Evolutionary conservation across 2,329 filamentous ascomycete genomes (phyloP).

Genomic region (Alternaria longipes): DNA sequence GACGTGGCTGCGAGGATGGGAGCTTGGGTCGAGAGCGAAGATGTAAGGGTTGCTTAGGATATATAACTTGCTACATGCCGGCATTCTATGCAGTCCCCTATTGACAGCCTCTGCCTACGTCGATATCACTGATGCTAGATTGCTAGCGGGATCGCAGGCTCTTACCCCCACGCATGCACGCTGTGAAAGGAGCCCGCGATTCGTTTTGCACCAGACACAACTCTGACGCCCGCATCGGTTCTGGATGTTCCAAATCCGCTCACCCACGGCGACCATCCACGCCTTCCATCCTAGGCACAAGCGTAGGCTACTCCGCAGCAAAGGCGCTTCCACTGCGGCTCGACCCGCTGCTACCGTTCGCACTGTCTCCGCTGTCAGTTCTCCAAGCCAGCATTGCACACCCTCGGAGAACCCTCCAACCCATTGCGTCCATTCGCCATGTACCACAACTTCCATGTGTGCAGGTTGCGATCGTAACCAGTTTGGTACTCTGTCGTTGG

Average conservation of each 20-base stretch:
- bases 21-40: constrained; percentile 2
- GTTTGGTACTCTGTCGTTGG: not conserved
- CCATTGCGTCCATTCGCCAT: not conserved
- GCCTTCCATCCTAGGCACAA: not conserved
- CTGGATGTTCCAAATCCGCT: not conserved
- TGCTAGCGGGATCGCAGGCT: not conserved
- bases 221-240: not conserved
- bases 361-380: not conserved
- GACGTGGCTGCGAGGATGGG: constrained; percentile 15
- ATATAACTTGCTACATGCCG: not conserved
- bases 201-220: not conserved
- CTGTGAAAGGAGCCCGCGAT: not conserved
- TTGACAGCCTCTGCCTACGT: not conserved
- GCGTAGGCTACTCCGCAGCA: not conserved
- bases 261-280: not conserved
- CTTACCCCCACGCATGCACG: not conserved
- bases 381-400: not conserved
- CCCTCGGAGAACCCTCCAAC: not conserved
- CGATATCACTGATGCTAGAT: not conserved
- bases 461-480: not conserved
- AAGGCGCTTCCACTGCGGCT: not conserved
- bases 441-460: not conserved
- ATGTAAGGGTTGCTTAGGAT: not conserved
- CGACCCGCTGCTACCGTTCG: not conserved
- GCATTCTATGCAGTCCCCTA: not conserved